Base-by-base conservation (phyloP, 1,284 basidiomycete species). In the Cutaneotrichosporon cyanovorans region DNA sequence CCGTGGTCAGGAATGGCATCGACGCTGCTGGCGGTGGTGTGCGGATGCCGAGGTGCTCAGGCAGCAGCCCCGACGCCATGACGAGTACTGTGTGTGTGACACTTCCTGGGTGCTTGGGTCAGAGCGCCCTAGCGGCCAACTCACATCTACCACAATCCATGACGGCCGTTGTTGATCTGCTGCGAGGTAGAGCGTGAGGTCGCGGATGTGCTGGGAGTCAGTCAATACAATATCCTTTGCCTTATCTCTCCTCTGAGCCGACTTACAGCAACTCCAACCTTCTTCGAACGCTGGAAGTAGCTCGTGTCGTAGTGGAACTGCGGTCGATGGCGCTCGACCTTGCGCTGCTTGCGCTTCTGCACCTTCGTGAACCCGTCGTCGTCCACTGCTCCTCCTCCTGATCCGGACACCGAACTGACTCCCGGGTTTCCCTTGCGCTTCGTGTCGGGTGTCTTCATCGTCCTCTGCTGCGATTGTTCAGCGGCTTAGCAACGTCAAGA, bases 101-200 rank as follows among this genome's bases (percentile, higher is more conserved):
- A 35, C 77, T 74, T 11, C 76, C 74, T 2, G 80, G 75, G 65
- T 91, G 84, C 86, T 89, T 58, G 0, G 6, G 42, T 49, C 40
- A 46, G 40, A 34, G 11, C 11, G 3, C 5, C 5, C n/a, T 12
- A 8, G 8, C 19, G 28, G 11, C 7, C 23, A 16, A 59, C 76
- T 37, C 42, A 87, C 88, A 68, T 90, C 84, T 35, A 90, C 78
- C 48, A 80, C 77, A 22, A 93, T 77, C 87, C 88, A 95, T 42
- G 80, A 80, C 0, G 85, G 83, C 2, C 83, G 82, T 20, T 84
- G 82, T 5, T 16, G 25, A 58, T 91, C 87, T 0, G 85, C 83
- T n/a, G 83, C 71, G 37, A 92, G 74, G 60, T 88, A 85, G 3
- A 93, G 71, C 4, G 84, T 77, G 25, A 93, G 74, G 62, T 93